These are phyloP conservation scores for Saitozyma podzolica DNA, from an alignment of 768 basidiomycete genomes.

Conservation along the genomic window DNA sequence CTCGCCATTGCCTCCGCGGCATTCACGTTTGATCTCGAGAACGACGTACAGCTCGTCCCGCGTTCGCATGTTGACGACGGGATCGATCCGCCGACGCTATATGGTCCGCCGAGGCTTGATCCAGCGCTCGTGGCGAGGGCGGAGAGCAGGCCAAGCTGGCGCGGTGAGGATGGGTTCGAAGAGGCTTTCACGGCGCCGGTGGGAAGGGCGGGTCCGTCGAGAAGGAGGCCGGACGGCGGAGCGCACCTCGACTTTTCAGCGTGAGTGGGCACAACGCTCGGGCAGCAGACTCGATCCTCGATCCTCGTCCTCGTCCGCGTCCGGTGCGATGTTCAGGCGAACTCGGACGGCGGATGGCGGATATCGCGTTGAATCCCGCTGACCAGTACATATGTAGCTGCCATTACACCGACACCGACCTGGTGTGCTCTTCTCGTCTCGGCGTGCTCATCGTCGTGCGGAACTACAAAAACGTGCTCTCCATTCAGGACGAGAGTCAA, in stretches of 20 bases:
- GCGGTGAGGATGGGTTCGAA: no score
- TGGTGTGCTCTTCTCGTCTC: slow-evolving; percentile 19
- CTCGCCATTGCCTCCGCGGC: background rate
- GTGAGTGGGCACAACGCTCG: slow-evolving; percentile 1
- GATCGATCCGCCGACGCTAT: background rate
- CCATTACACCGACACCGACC: slow-evolving; percentile 30
- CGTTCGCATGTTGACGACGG: no score
- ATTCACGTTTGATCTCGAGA: background rate
- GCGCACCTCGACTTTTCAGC: slow-evolving; percentile 8
- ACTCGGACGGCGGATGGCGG: no score
- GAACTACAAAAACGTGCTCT: slow-evolving; percentile 23
- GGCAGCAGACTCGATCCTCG: no score
- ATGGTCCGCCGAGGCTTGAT: background rate
- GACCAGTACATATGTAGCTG: slow-evolving; percentile 18
- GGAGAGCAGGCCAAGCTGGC: no score
- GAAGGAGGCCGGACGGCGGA: no score
- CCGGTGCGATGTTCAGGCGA: background rate
- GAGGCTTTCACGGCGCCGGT: no score
- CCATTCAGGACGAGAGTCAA: background rate
- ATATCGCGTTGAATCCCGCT: no score
- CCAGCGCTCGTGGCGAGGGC: background rate
- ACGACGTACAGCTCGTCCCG: background rate
- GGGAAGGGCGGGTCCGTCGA: no score
- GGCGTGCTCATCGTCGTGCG: slow-evolving; percentile 24
- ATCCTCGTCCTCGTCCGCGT: background rate